Conservation (phyloP, 1,284 basidiomycete genomes). For the Cryptococcus floricola region DNA sequence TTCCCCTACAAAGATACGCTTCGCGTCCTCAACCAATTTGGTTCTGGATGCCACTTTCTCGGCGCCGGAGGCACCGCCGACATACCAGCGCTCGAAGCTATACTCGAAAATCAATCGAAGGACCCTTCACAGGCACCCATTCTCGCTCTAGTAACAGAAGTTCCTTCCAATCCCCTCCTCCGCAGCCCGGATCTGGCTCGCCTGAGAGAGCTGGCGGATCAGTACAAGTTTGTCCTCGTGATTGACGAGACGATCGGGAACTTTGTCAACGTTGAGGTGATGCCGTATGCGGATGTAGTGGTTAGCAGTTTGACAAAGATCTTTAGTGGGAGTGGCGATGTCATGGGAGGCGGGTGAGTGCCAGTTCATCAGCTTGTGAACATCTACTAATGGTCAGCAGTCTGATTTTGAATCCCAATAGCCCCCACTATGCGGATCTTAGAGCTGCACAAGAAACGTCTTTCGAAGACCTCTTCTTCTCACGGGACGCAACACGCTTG, state of each 20-base stretch:
- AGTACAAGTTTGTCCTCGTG: conserved; percentile 84
- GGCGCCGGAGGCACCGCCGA: conserved; percentile 76
- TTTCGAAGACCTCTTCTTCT: conserved; percentile 85
- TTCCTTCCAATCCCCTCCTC: conserved; percentile 91
- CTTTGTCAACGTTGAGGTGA: conserved; percentile 89
- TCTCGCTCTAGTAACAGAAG: conserved; percentile 65
- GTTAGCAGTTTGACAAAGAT: conserved; percentile 92
- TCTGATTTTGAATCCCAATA: conserved; percentile 78
- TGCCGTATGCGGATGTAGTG: conserved; percentile 87
- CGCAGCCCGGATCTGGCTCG: conserved; percentile 73
- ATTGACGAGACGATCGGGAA: conserved; percentile 97
- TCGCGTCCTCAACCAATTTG: conserved; percentile 95
- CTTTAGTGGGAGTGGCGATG: conserved; percentile 91
- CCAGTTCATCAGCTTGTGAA: background rate
- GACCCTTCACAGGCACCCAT: conserved; percentile 40
- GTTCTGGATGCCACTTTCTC: conserved; percentile 86
- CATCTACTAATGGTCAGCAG: conserved; percentile 48
- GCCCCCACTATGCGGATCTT: conserved; percentile 63
- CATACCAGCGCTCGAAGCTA: conserved; percentile 65
- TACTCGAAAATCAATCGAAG: conserved; percentile 50
- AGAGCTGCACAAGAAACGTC: conserved; percentile 58
- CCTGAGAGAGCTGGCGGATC: conserved; percentile 76
- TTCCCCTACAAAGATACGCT: conserved; percentile 97
- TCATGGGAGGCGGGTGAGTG: conserved; percentile 91
- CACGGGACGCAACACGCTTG: conserved; percentile 92